Evolutionary conservation across 208 protist genomes (phyloP), one percentile per base, ranked within the genome.

Genomic region (Trypanosoma mega): DNA sequence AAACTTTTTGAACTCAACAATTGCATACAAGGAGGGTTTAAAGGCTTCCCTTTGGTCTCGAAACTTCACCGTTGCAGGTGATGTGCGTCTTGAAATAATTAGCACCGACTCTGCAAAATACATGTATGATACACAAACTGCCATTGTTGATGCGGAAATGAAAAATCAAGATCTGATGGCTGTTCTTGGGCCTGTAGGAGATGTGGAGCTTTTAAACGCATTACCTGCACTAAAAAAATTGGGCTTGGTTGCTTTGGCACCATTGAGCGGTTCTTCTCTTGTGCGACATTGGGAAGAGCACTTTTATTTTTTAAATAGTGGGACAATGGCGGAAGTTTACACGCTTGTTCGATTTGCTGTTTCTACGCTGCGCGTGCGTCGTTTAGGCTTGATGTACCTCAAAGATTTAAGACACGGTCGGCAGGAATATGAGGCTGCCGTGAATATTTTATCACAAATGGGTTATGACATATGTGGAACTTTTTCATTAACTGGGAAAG

Each of bases 291-390:
- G 70, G 64, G 75, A 64, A 8, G 39, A 21, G 26, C 26, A 76
- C 24, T 9, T 76, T 51, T 76, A 76, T 61, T 90, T 76, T 63
- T 67, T 69, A 43, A 57, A 74, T 8, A 45, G 66, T 2, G 76
- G 84, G 7, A 69, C 76, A 16, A 43, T 49, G 12, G 33, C 63
- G 0, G 80, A 74, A 57, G 49, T 87, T 29, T 20, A 67, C 18
- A 56, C 68, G 43, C 31, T 83, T 14, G 14, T 85, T 7, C 21
- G 50, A 23, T 64, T 76, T 57, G 51, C 65, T 16, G 3, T 75
- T 20, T 72, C 60, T 33, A 33, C n/a, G 0, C 50, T 81, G 14
- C 60, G 63, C 16, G 53, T 56, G 16, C 41, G 63, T 2, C 72
- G 72, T 44, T 41, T 87, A 4, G 77, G 63, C 36, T 64, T 64